phyloP scores from a whole-genome alignment of 805 yeast species.

The Ogataea angusta region DNA sequence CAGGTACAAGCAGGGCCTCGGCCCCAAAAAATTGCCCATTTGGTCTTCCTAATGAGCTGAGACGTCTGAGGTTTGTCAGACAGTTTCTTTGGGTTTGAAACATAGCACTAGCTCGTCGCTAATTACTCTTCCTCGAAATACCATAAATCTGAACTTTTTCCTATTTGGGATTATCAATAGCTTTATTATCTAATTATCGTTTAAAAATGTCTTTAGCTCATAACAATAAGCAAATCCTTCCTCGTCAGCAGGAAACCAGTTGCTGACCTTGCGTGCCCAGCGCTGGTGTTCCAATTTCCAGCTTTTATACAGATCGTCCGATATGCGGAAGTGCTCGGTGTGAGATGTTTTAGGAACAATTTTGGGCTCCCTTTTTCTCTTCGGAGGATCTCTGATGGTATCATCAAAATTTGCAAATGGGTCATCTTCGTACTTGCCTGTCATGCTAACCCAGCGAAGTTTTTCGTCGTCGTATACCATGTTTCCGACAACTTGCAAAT shows the following conservation, averaged over 20 bases:
- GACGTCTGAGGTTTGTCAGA: conserved; percentile 1
- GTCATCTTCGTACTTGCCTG: conserved; percentile 39
- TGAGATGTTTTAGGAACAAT: background rate
- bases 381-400: conserved; percentile 19
- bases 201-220: conserved; percentile 30
- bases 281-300: conserved; percentile 34
- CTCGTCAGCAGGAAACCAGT: conserved; percentile 34
- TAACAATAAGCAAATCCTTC: conserved; percentile 28
- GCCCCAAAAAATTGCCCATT: background rate
- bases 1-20: background rate
- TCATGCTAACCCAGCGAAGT: conserved; percentile 55
- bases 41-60: background rate
- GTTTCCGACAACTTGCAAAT: conserved; percentile 45
- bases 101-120: too few species aligned
- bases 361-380: conserved; percentile 5
- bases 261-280: conserved; percentile 35
- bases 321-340: conserved; percentile 23
- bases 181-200: conserved; percentile 18
- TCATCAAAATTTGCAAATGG: conserved; percentile 49
- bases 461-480: conserved; percentile 61
- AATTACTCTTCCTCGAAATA: too few species aligned
- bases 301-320: conserved; percentile 25
- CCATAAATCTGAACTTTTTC: conserved; percentile 13
- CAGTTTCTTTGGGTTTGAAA: too few species aligned
- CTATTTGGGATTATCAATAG: conserved; percentile 16